phyloP scores from a whole-genome alignment of 208 protist species.

The Trypanosoma lewisi region DNA sequence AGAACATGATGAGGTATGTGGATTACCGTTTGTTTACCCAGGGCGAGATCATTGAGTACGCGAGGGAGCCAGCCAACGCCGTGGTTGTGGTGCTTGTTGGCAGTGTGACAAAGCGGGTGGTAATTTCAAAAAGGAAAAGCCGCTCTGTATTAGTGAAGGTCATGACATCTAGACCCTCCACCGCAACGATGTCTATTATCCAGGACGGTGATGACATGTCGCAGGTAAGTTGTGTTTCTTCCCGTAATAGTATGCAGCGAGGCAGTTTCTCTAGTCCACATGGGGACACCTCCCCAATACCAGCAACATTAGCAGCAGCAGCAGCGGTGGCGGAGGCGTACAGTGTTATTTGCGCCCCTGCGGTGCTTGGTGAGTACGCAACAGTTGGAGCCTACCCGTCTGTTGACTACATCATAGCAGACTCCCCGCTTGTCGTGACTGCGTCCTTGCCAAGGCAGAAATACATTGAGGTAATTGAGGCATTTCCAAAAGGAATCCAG shows the following conservation, averaged over 20 bases:
- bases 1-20: background rate
- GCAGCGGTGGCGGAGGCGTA: no score
- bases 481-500: slow-evolving; percentile 37
- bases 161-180: background rate
- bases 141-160: background rate
- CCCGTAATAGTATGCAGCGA: background rate
- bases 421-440: slow-evolving; percentile 40
- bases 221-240: background rate
- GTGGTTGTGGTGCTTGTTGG: slow-evolving; percentile 67
- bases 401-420: slow-evolving; percentile 45
- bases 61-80: slow-evolving; percentile 55
- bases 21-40: slow-evolving; percentile 35
- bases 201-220: background rate
- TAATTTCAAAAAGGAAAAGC: background rate
- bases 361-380: slow-evolving; percentile 60
- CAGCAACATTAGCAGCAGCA: no score
- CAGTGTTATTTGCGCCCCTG: slow-evolving; percentile 39
- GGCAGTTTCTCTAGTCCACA: background rate
- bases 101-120: slow-evolving; percentile 17
- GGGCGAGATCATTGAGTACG: slow-evolving; percentile 61
- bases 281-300: background rate
- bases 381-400: slow-evolving; percentile 62
- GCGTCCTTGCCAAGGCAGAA: slow-evolving; percentile 35
- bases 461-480: slow-evolving; percentile 44
- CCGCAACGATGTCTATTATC: background rate